A percentile compares a stretch with the other conserved stretches of the same genome.
Conservation (phyloP, 441 rosid species). For the Arabidopsis hybrid region DNA sequence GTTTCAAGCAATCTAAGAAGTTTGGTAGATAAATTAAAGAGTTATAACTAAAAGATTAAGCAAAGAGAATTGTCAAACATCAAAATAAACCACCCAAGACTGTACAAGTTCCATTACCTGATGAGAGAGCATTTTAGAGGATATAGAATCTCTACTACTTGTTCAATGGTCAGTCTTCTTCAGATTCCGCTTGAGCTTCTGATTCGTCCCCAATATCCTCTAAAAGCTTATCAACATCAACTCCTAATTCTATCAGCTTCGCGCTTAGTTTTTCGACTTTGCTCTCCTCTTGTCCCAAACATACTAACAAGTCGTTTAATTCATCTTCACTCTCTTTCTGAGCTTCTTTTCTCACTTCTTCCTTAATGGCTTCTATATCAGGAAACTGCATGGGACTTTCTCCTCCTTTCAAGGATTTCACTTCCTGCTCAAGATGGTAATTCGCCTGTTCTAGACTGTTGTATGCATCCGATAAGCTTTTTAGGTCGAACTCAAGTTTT, state of each 20-base stretch:
- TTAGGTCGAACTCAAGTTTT: conserved; percentile 85
- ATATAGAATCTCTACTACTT: neutral
- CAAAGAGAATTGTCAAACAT: neutral
- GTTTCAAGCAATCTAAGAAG: conserved; percentile 22
- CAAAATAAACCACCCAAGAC: conserved; percentile 16
- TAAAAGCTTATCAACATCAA: conserved; percentile 83
- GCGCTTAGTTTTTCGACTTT: conserved; percentile 84
- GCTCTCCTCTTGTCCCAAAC: conserved; percentile 98
- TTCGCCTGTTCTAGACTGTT: conserved; percentile 87
- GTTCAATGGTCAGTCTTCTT: conserved; percentile 56
- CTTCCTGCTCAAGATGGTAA: conserved; percentile 79
- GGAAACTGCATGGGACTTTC: conserved; percentile 49
- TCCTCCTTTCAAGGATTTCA: conserved; percentile 72
- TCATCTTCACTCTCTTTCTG: conserved; percentile 97
- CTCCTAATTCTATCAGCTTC: conserved; percentile 78
- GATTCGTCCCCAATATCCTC: conserved; percentile 90
- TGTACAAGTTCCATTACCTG: conserved; percentile 41
- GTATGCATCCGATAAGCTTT: conserved; percentile 89
- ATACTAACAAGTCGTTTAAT: conserved; percentile 89
- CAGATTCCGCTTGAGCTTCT: conserved; percentile 76
- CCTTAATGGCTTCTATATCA: conserved; percentile 72
- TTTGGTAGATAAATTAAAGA: conserved; percentile 14
- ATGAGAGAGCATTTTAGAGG: conserved; percentile 17
- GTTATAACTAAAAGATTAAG: neutral
- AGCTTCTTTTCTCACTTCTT: conserved; percentile 92